A percentile compares a stretch with the other conserved stretches of the same genome.
Conservation (phyloP, 73 alveolate species). For the Uronychia binucleata region DNA sequence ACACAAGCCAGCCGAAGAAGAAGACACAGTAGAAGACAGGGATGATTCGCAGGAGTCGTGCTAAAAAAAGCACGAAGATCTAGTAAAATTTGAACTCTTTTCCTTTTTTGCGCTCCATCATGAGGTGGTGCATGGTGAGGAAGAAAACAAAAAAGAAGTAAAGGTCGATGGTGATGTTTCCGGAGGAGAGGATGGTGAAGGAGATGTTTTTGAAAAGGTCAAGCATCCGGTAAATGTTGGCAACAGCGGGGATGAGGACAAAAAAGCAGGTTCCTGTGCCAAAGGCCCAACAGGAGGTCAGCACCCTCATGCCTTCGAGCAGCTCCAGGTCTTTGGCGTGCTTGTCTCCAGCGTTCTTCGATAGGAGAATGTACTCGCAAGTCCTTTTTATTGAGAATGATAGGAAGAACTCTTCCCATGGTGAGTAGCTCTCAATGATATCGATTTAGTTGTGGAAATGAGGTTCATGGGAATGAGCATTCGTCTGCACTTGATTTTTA, state of each 20-base stretch:
- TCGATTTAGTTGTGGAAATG: too few species aligned
- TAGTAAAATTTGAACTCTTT: neutral
- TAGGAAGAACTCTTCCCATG: neutral
- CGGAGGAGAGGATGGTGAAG: slow-evolving; percentile 9
- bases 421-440: neutral
- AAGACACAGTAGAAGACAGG: slow-evolving; percentile 15
- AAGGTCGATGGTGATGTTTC: slow-evolving; percentile 5
- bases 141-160: slow-evolving; percentile 1
- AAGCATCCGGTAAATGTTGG: slow-evolving; percentile 3
- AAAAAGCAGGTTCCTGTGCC: neutral
- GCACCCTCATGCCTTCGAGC: slow-evolving; percentile 12
- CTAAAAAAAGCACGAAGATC: neutral
- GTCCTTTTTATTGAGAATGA: neutral
- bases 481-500: neutral
- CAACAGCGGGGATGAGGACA: neutral
- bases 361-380: neutral
- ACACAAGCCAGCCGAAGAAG: slow-evolving; percentile 29
- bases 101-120: neutral
- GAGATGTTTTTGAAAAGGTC: neutral
- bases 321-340: slow-evolving; percentile 8
- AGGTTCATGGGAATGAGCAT: neutral
- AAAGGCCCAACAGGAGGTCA: slow-evolving; percentile 16
- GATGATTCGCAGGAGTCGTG: neutral
- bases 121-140: neutral
- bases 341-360: neutral